These are phyloP conservation scores for Flaveria linearis DNA, from an alignment of 129 eudicot genomes.

Conservation along the genomic window DNA sequence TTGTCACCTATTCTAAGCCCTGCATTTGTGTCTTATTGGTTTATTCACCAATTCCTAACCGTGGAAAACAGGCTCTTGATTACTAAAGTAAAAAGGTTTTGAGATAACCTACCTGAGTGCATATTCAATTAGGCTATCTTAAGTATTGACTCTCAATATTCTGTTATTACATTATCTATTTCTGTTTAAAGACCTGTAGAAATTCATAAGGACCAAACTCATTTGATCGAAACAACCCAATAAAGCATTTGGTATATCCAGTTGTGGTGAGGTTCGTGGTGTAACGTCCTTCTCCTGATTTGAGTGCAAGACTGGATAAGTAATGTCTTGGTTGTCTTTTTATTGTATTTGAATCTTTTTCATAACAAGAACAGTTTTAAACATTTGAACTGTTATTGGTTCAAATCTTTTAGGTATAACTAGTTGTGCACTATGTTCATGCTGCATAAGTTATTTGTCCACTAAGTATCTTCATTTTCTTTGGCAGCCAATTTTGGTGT, in stretches of 20 bases:
- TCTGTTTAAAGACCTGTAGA: constrained; percentile 11
- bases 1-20: constrained; percentile 9
- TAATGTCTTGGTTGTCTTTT: constrained; percentile 1
- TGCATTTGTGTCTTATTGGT: constrained; percentile 17
- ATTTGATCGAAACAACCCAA: constrained; percentile 18
- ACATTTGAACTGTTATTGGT: background rate
- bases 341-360: background rate
- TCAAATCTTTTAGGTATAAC: constrained; percentile 4
- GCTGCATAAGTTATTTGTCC: constrained; percentile 16
- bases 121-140: constrained; percentile 2
- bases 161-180: background rate
- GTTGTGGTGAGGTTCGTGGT: background rate
- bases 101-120: background rate
- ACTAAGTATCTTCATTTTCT: constrained; percentile 14
- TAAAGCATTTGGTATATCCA: constrained; percentile 14
- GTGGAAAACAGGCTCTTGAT: constrained; percentile 23
- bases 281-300: background rate
- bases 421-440: constrained; percentile 23
- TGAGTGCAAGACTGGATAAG: constrained; percentile 7
- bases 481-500: constrained; percentile 94
- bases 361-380: background rate
- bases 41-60: background rate
- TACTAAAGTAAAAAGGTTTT: constrained; percentile 10
- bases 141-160: background rate
- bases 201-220: constrained; percentile 1